phyloP scores from a whole-genome alignment of 2,329 filamentous ascomycete genomes.

The Ophiosphaerella herpotricha region DNA sequence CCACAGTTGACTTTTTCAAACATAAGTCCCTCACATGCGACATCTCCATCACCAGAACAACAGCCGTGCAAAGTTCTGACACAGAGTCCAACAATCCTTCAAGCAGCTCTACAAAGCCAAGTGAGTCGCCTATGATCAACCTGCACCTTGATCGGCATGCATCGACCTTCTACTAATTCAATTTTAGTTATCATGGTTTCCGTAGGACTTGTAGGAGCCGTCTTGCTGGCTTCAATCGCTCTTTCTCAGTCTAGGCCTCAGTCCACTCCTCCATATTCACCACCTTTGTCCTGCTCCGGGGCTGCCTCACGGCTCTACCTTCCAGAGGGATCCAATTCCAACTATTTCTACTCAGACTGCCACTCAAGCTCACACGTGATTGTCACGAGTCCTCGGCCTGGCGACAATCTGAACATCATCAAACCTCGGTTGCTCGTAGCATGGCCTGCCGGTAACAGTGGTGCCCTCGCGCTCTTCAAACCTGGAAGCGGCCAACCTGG shows the following conservation, averaged over 20 bases:
- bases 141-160: background rate
- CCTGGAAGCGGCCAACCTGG: slow-evolving; percentile 60
- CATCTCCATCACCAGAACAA: background rate
- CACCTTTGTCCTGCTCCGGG: slow-evolving; percentile 10
- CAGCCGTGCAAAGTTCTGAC: background rate
- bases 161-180: background rate
- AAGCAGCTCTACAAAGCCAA: background rate
- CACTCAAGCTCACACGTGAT: slow-evolving; percentile 64
- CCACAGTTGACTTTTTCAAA: background rate
- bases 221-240: slow-evolving; percentile 4
- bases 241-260: background rate
- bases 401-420: slow-evolving; percentile 60
- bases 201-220: background rate
- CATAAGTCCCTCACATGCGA: background rate
- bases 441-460: slow-evolving; percentile 70
- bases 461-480: slow-evolving; percentile 61
- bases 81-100: background rate
- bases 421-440: slow-evolving; percentile 63
- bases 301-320: slow-evolving; percentile 47
- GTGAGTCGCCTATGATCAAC: background rate
- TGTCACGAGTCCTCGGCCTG: slow-evolving; percentile 60
- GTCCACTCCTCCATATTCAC: background rate
- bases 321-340: slow-evolving; percentile 64
- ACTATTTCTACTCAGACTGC: slow-evolving; percentile 70
- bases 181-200: background rate